phyloP scores from a whole-genome alignment of 2,329 filamentous ascomycete genomes.

The Akanthomyces dipterigenus region DNA sequence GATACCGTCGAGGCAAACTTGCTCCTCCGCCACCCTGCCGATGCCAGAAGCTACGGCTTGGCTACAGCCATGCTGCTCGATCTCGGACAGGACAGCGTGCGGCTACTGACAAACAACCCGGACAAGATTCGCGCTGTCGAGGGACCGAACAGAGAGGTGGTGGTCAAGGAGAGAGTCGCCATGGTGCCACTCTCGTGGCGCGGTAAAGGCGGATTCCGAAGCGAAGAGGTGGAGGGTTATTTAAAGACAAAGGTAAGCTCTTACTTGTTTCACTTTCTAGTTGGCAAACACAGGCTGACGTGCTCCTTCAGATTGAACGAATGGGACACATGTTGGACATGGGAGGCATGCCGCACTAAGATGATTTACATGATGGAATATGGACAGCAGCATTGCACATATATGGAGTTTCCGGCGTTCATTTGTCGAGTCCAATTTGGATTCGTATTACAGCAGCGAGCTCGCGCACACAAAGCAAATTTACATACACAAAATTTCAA shows the following conservation, averaged over 20 bases:
- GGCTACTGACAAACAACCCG: constrained; percentile 90
- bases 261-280: neutral
- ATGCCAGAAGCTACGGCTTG: constrained; percentile 91
- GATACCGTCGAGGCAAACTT: constrained; percentile 97
- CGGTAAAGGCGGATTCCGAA: constrained; percentile 73
- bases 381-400: constrained; percentile 11
- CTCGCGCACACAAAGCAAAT: neutral
- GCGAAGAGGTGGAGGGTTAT: constrained; percentile 88
- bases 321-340: constrained; percentile 76
- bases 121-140: constrained; percentile 95
- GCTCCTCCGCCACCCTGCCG: constrained; percentile 82
- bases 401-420: constrained; percentile 8
- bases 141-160: constrained; percentile 79
- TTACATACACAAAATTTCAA: neutral
- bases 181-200: constrained; percentile 97
- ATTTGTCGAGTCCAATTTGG: neutral
- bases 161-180: constrained; percentile 81
- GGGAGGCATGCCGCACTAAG: constrained; percentile 22
- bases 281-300: constrained; percentile 17
- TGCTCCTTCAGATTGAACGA: constrained; percentile 61
- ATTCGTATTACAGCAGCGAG: neutral
- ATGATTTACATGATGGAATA: neutral
- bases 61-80: constrained; percentile 92
- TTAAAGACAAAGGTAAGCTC: constrained; percentile 78
- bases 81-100: constrained; percentile 69